Base-by-base conservation (phyloP, 257 asterid genomes). In the Coffea eugenioides region DNA sequence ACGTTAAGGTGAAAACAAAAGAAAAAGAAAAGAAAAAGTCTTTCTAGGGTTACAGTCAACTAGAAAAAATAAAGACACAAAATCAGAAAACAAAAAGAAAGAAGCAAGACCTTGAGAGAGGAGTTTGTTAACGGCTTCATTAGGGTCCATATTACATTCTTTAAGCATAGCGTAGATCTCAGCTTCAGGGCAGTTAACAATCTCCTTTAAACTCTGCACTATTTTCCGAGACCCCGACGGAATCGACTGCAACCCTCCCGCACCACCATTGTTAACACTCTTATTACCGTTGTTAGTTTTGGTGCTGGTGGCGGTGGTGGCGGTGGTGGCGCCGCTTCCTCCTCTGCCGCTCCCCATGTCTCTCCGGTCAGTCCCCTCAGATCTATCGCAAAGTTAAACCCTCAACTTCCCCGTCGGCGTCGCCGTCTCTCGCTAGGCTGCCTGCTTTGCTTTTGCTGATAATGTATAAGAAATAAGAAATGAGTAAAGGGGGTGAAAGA, bases 121-220 rank as follows among this genome's bases (percentile, higher is more conserved):
- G 39, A 93, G 90, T 73, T 97, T 92, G 88, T 82, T 87, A 45
- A 93, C 93, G 34, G 98, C 92, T 85, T 91, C 97, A 86, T 95
- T 89, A 71, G 98, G 98, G 96, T 95, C 95, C 98, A 93, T 95
- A 88, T 93, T 89, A 82, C 98, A 91, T 8, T 95, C 98, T 84
- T 90, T 90, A n/a, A 94, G 97, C 81, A 90, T 84, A 45, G 97
- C 94, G 79, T 94, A 93, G 93, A 94, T 94, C 97, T 94, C 98
- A 82, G 88, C 87, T 31, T 93, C 98, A 6, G 98, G 80, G 77
- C 89, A 90, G 87, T 84, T 92, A 62, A 93, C 96, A 77, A 94
- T 90, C 89, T 94, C 97, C 87, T 91, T 95, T 88, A 95, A 90
- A 87, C 97, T 93, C 85, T 88, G 90, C 65, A 95, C 98, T 85